Base-by-base conservation (phyloP, 1,139 yeast species). In the Scheffersomyces illinoinensis region DNA sequence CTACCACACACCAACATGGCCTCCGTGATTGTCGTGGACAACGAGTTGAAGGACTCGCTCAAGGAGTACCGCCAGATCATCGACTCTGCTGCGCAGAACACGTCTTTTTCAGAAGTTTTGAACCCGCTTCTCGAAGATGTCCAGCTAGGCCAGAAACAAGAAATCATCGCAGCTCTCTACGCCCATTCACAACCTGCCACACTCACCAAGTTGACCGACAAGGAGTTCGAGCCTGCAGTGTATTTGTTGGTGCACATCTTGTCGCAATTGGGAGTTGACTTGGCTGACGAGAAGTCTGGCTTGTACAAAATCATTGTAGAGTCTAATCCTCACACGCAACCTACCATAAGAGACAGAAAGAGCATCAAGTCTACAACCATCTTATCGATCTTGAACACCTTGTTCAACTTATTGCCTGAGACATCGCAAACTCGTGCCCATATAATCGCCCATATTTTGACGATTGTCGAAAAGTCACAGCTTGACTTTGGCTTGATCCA, bases 21-120 rank as follows among this genome's bases (percentile, higher is more conserved):
- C 60, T 79, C 85, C 52, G 84, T 80, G 62, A 76, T 81, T 65
- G 81, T 81, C 58, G 82, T 81, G 52, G 84, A 81, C 64, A 79
- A 74, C 68, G 82, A 77, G 64, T 71, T 81, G 64, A 72, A 71
- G 62, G 81, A 77, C 67, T 79, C 83, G 54, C 73, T 80, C 59
- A 70, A 67, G 58, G 84, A 81, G 66, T 78, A 77, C 61, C 76
- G 76, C 49, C 77, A 71, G 60, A 75, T 80, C 54, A 71, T 81
- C 58, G 84, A 80, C 63, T 71, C 73, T 14, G 67, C 72, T 56
- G 68, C 72, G 63, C 73, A 71, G 54, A 66, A 68, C 58, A 62
- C 68, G 49, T 72, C 68, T 23, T 73, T 74, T 61, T 73, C 81
- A 49, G 64, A 69, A 50, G 64, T 71, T n/a, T 70, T 78, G 62